These are phyloP conservation scores for Anisodus acutangulus DNA, from an alignment of 257 asterid genomes.

Conservation along the genomic window DNA sequence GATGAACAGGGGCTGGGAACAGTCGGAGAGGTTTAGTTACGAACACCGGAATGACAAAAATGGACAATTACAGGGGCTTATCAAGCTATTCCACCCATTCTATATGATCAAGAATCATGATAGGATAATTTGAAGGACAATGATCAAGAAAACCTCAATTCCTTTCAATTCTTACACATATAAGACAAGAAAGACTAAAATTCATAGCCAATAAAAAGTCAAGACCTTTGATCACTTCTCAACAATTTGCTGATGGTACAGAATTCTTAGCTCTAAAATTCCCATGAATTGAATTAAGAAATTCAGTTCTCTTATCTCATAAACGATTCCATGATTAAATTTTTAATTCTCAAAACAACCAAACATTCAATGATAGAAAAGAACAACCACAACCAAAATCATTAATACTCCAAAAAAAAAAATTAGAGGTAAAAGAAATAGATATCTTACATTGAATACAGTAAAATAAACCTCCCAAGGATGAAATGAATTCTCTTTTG, in stretches of 20 bases:
- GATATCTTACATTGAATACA: constrained; percentile 60
- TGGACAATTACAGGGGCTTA: no score
- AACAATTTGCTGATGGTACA: background rate
- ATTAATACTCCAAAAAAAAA: background rate
- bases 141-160: background rate
- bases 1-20: no score
- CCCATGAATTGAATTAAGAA: background rate
- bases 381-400: background rate
- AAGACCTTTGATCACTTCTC: constrained; percentile 5
- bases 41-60: no score
- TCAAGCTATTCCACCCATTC: no score
- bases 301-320: background rate
- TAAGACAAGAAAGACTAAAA: background rate
- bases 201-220: background rate
- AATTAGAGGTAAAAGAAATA: background rate
- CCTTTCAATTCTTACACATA: background rate
- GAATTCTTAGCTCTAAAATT: background rate
- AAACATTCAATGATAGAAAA: background rate
- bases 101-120: background rate
- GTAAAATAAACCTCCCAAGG: constrained; percentile 76
- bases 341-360: background rate
- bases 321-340: background rate
- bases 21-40: no score
- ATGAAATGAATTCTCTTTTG: constrained; percentile 52
- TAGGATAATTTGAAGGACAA: background rate